phyloP scores from a whole-genome alignment of 305 asterid genomes.

The Solanum hybrid region DNA sequence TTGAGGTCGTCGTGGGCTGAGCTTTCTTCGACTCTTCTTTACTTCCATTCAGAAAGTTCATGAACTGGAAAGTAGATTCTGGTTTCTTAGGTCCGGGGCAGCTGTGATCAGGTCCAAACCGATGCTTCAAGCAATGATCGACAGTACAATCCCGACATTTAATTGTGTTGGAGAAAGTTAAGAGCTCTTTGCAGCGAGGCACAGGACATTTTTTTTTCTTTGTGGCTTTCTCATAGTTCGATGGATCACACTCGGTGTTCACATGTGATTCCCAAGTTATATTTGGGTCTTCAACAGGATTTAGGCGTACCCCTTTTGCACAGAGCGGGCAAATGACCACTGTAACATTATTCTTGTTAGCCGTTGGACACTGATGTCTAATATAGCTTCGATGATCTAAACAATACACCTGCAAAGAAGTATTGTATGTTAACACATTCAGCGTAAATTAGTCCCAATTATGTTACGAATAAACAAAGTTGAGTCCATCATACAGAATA shows the following conservation, averaged over 20 bases:
- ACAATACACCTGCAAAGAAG: no score
- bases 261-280: slow-evolving; percentile 97
- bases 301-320: slow-evolving; percentile 79
- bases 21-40: slow-evolving; percentile 36
- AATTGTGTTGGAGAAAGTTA: slow-evolving; percentile 77
- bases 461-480: background rate
- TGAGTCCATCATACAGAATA: background rate
- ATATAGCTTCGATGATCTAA: no score
- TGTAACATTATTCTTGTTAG: no score
- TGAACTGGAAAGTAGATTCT: slow-evolving; percentile 49
- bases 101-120: slow-evolving; percentile 82
- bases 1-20: slow-evolving; percentile 41
- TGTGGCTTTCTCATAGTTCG: slow-evolving; percentile 73
- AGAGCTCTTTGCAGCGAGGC: slow-evolving; percentile 75
- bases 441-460: background rate
- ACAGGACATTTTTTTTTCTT: slow-evolving; percentile 85
- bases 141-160: slow-evolving; percentile 68
- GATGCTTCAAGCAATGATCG: slow-evolving; percentile 85
- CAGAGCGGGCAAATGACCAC: slow-evolving; percentile 58
- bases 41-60: slow-evolving; percentile 40
- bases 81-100: slow-evolving; percentile 82
- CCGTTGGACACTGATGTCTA: no score
- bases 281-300: slow-evolving; percentile 77
- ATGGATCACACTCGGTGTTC: slow-evolving; percentile 85
- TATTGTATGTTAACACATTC: no score